These are phyloP conservation scores for Lentinula raphanica DNA, from an alignment of 768 basidiomycete genomes.

Conservation along the genomic window DNA sequence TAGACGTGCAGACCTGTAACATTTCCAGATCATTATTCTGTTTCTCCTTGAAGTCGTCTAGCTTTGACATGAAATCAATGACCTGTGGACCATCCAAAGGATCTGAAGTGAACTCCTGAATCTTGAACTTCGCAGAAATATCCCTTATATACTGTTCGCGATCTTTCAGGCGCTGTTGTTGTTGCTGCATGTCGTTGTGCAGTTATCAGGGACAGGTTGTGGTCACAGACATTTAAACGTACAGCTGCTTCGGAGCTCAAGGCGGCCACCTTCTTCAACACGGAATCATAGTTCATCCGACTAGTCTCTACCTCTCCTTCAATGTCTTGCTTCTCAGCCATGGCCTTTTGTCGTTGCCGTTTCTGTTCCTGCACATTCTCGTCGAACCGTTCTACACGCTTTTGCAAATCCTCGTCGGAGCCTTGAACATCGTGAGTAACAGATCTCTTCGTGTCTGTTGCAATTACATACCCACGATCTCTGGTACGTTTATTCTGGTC, in stretches of 20 bases:
- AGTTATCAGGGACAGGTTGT: background rate
- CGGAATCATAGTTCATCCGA: slow-evolving; percentile 48
- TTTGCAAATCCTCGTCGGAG: slow-evolving; percentile 65
- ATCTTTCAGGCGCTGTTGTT: slow-evolving; percentile 61
- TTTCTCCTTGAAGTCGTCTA: slow-evolving; percentile 57
- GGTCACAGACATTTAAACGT: background rate
- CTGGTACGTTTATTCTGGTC: slow-evolving; percentile 57
- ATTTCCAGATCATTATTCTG: slow-evolving; percentile 62
- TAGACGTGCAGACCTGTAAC: slow-evolving; percentile 46
- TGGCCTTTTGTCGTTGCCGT: slow-evolving; percentile 40
- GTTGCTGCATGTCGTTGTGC: slow-evolving; percentile 42
- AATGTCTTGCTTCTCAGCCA: slow-evolving; percentile 51
- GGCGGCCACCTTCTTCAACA: slow-evolving; percentile 60
- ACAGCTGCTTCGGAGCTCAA: slow-evolving; percentile 74
- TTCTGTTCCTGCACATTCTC: slow-evolving; percentile 49
- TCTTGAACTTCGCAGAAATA: slow-evolving; percentile 59
- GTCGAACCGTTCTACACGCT: slow-evolving; percentile 54
- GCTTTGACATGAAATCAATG: slow-evolving; percentile 62
- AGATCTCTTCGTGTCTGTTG: background rate
- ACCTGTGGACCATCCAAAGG: slow-evolving; percentile 70
- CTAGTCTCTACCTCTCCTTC: slow-evolving; percentile 53
- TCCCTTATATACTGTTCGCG: slow-evolving; percentile 73
- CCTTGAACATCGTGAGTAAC: slow-evolving; percentile 38
- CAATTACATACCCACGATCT: slow-evolving; percentile 51
- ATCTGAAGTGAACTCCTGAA: slow-evolving; percentile 69